phyloP scores from a whole-genome alignment of 1,139 yeast species.

The Arxiozyma heterogenica region DNA sequence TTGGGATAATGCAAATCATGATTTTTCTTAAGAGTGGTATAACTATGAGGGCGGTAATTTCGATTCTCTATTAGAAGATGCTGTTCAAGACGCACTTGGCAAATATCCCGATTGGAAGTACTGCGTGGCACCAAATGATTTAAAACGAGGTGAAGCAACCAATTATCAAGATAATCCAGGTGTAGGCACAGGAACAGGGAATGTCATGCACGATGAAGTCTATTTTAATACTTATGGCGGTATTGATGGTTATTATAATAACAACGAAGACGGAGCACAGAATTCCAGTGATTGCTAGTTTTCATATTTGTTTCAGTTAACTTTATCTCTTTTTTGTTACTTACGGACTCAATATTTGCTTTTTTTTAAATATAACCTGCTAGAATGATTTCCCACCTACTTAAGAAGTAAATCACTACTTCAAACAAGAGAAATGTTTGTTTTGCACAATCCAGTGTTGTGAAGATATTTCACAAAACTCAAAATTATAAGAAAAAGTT shows the following conservation, averaged over 20 bases:
- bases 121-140: neutral
- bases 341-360: neutral
- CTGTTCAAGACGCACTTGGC: constrained; percentile 2
- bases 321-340: neutral
- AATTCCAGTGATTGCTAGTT: constrained; percentile 1
- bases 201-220: constrained; percentile 4
- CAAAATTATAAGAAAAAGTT: too few species aligned
- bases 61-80: constrained; percentile 3
- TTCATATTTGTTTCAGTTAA: neutral
- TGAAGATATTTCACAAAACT: too few species aligned
- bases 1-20: constrained; percentile 2
- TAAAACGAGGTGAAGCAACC: neutral
- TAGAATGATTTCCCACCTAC: too few species aligned
- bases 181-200: neutral
- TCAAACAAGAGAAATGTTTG: too few species aligned
- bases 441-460: too few species aligned
- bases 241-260: constrained; percentile 6
- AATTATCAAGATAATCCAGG: constrained; percentile 1
- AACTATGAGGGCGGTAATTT: neutral
- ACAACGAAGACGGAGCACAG: constrained; percentile 5
- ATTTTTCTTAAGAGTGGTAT: neutral
- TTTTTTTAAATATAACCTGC: too few species aligned
- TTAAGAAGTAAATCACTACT: too few species aligned
- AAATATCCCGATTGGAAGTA: constrained; percentile 3
- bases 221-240: constrained; percentile 6